These are phyloP conservation scores for Voacanga thouarsii DNA, from an alignment of 257 asterid genomes.

Conservation along the genomic window DNA sequence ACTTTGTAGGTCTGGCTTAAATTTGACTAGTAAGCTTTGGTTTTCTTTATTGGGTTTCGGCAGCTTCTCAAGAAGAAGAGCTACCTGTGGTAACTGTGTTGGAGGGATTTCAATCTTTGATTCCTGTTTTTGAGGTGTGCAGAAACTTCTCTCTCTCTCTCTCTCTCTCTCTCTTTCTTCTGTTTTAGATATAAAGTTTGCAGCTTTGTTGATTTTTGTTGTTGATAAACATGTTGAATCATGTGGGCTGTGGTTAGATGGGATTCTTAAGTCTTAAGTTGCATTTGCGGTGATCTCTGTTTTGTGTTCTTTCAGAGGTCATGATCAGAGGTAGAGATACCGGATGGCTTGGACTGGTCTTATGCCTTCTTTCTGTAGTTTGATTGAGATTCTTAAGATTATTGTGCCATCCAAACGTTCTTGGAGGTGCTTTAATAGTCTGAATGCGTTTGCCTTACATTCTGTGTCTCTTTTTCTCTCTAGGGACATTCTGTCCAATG, in stretches of 20 bases:
- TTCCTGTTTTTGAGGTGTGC: conserved; percentile 34
- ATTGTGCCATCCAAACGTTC: not conserved
- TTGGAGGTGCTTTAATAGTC: not conserved
- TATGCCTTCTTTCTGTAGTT: not conserved
- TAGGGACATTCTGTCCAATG: not conserved
- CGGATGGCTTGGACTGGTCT: not conserved
- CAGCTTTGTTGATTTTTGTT: conserved; percentile 1
- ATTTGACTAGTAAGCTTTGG: conserved; percentile 14
- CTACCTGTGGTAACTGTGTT: conserved; percentile 24
- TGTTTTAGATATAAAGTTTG: conserved; percentile 1
- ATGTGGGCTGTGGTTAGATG: not conserved
- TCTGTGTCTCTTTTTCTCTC: not conserved
- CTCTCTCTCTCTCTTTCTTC: not conserved
- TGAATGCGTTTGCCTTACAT: not conserved
- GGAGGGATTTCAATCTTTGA: conserved; percentile 27
- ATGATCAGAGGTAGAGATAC: not conserved
- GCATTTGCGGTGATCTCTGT: not conserved
- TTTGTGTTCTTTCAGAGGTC: not conserved
- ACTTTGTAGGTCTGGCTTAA: conserved; percentile 34
- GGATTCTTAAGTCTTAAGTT: not conserved
- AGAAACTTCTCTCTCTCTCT: not conserved
- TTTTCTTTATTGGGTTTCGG: conserved; percentile 30
- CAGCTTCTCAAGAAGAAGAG: conserved; percentile 10
- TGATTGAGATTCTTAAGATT: not conserved
- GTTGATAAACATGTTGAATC: not conserved